These are phyloP conservation scores for Talaromyces stipitatus DNA, from an alignment of 495 filamentous ascomycete species.

Conservation along the genomic window DNA sequence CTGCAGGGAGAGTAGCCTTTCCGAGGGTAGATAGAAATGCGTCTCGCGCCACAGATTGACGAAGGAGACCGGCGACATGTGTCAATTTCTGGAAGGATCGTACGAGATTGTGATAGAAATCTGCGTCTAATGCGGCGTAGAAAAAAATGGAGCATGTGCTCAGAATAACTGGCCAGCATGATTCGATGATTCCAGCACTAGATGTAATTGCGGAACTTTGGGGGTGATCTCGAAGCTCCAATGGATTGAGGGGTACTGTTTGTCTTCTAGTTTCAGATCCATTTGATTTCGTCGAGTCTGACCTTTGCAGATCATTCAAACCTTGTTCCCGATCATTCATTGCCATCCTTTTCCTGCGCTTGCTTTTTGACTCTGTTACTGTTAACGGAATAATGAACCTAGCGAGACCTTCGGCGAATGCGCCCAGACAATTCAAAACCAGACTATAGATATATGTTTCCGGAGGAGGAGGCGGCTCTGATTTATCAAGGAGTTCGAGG, in stretches of 20 bases:
- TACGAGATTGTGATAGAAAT: slow-evolving; percentile 90
- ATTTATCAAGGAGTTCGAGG: slow-evolving; percentile 90
- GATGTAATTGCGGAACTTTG: slow-evolving; percentile 61
- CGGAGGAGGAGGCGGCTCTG: slow-evolving; percentile 71
- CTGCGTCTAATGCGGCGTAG: slow-evolving; percentile 84
- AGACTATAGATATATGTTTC: slow-evolving; percentile 93
- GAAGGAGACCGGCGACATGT: slow-evolving; percentile 84
- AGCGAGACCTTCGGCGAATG: slow-evolving; percentile 82
- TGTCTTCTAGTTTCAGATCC: slow-evolving; percentile 44
- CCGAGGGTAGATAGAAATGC: slow-evolving; percentile 90
- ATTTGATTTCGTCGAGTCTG: slow-evolving; percentile 23
- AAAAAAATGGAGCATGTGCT: slow-evolving; percentile 93
- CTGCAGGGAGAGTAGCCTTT: slow-evolving; percentile 82
- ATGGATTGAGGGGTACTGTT: slow-evolving; percentile 70
- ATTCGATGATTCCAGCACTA: slow-evolving; percentile 73
- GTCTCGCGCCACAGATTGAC: slow-evolving; percentile 79
- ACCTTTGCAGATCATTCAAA: slow-evolving; percentile 30
- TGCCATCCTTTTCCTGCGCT: slow-evolving; percentile 41
- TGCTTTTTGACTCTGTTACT: slow-evolving; percentile 51
- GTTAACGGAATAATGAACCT: slow-evolving; percentile 89
- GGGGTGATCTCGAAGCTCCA: slow-evolving; percentile 63
- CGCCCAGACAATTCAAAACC: slow-evolving; percentile 78
- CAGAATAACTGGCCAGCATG: slow-evolving; percentile 93
- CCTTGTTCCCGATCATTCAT: slow-evolving; percentile 28
- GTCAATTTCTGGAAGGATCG: slow-evolving; percentile 92